Evolutionary conservation across 1,139 yeast genomes (phyloP).

Genomic region (Magnusiomyces magnusii): DNA sequence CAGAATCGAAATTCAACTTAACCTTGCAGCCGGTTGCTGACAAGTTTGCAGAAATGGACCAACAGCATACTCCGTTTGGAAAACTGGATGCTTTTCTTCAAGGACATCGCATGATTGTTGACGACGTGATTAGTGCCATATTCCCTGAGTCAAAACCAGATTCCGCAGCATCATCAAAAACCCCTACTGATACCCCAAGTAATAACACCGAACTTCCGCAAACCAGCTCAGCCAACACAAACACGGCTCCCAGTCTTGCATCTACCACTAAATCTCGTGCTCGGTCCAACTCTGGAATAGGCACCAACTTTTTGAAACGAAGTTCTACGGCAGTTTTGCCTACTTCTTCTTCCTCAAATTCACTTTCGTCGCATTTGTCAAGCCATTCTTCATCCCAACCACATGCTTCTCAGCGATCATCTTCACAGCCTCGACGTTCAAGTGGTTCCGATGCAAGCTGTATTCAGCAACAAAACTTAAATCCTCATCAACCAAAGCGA

Average conservation of each 20-base stretch:
- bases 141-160: neutral
- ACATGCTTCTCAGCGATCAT: neutral
- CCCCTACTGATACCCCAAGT: neutral
- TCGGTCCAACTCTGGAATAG: neutral
- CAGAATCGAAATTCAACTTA: slow-evolving; percentile 11
- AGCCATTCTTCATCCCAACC: neutral
- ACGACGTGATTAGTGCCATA: neutral
- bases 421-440: neutral
- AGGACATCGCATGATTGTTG: slow-evolving; percentile 5
- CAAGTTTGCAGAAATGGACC: slow-evolving; percentile 24
- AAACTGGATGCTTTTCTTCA: slow-evolving; percentile 4
- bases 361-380: neutral
- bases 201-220: neutral
- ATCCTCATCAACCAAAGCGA: neutral
- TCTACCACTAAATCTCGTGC: neutral
- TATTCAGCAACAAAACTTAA: neutral
- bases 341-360: neutral
- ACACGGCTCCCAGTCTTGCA: neutral
- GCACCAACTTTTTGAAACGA: neutral
- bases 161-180: neutral
- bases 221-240: neutral
- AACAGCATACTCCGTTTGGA: slow-evolving; percentile 5
- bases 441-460: neutral
- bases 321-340: neutral
- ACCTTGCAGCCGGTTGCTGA: slow-evolving; percentile 22